Evolutionary conservation across 305 asterid species (phyloP).

Genomic region (Solanum hybrid): DNA sequence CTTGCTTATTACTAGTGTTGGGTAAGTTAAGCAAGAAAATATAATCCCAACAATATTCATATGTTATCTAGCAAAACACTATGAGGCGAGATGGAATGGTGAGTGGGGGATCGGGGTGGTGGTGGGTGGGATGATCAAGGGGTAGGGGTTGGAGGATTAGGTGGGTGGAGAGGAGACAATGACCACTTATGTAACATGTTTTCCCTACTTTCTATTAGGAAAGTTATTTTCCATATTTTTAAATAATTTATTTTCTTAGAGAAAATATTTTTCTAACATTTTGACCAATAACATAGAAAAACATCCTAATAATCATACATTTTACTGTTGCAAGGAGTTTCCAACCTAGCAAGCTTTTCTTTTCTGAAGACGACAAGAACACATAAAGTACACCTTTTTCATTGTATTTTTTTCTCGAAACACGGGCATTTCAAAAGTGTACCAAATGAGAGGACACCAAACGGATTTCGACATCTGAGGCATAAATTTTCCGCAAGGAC

Average conservation of each 20-base stretch:
- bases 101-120: not conserved
- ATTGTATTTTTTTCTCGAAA: not conserved
- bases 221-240: too few relatives aligned
- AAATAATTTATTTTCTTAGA: too few relatives aligned
- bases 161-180: not conserved
- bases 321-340: not conserved
- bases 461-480: not conserved
- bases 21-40: not conserved
- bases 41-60: too few relatives aligned
- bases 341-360: not conserved
- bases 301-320: not conserved
- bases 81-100: not conserved
- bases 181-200: too few relatives aligned
- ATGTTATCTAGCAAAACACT: not conserved
- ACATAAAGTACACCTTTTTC: not conserved
- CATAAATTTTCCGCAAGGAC: not conserved
- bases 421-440: not conserved
- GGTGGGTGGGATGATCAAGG: not conserved
- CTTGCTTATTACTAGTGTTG: not conserved
- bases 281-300: not conserved
- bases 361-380: conserved; percentile 2
- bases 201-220: too few relatives aligned
- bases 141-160: not conserved
- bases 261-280: not conserved
- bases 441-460: not conserved